phyloP scores from a whole-genome alignment of 176 grass and related monocot genomes.

The Elaeis guineensis region DNA sequence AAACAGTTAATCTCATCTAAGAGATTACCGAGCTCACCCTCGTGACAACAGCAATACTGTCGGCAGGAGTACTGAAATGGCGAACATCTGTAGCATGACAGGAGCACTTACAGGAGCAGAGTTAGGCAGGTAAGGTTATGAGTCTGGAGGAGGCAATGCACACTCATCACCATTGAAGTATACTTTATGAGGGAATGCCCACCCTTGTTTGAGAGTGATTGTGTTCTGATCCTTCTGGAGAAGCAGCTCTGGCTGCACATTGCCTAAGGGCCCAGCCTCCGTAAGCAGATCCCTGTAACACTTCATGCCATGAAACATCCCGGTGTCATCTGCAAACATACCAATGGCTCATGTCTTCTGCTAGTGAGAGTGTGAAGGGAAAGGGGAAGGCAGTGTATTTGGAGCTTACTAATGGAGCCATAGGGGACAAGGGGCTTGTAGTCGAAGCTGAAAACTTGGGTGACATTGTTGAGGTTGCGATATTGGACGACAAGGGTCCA shows the following conservation, averaged over 20 bases:
- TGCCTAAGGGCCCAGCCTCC: constrained; percentile 11
- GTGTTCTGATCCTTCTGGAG: constrained; percentile 4
- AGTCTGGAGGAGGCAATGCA: constrained; percentile 5
- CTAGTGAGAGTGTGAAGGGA: too few relatives aligned
- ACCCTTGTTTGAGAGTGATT: constrained; percentile 22
- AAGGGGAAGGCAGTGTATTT: background rate
- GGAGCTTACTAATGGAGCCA: constrained; percentile 11
- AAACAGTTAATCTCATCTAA: too few relatives aligned
- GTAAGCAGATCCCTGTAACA: constrained; percentile 21
- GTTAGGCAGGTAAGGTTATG: constrained; percentile 10
- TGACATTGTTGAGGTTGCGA: constrained; percentile 17
- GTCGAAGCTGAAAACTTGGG: constrained; percentile 21
- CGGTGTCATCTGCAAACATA: constrained; percentile 7
- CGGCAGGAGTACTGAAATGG: constrained; percentile 11
- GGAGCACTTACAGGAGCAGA: constrained; percentile 16
- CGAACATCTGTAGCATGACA: background rate
- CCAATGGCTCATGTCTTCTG: too few relatives aligned
- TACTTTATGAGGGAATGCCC: constrained; percentile 19
- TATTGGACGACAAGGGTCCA: constrained; percentile 15
- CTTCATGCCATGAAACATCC: constrained; percentile 20
- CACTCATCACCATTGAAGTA: constrained; percentile 24
- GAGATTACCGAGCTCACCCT: background rate
- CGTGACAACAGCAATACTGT: constrained; percentile 7
- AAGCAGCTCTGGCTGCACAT: constrained; percentile 16
- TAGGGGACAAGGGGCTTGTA: constrained; percentile 14